These are phyloP conservation scores for Obba rivulosa DNA, from an alignment of 768 basidiomycete genomes.

Conservation along the genomic window DNA sequence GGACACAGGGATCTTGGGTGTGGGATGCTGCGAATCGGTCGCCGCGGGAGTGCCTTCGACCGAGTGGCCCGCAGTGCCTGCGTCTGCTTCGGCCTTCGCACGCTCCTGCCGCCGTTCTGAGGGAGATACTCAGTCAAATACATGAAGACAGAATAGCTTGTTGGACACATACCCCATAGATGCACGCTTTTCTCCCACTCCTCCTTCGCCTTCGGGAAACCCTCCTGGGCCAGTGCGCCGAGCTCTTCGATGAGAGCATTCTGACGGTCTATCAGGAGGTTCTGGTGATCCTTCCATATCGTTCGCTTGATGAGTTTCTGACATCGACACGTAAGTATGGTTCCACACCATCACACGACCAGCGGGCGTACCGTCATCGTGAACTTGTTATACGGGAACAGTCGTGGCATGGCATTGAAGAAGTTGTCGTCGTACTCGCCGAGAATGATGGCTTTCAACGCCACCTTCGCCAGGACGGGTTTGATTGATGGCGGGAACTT, in stretches of 20 bases:
- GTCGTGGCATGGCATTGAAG: constrained; percentile 78
- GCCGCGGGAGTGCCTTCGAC: constrained; percentile 29
- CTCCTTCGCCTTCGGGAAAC: constrained; percentile 64
- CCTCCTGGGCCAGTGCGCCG: constrained; percentile 51
- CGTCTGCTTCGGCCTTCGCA: constrained; percentile 29
- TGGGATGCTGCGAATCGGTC: constrained; percentile 13
- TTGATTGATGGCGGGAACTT: constrained; percentile 86
- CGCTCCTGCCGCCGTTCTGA: constrained; percentile 43
- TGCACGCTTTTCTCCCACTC: constrained; percentile 70
- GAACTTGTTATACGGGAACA: constrained; percentile 95
- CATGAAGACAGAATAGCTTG: neutral
- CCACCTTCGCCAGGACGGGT: constrained; percentile 63
- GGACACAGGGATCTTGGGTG: constrained; percentile 8
- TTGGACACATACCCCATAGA: constrained; percentile 53
- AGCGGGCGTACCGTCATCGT: constrained; percentile 73
- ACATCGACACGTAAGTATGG: neutral
- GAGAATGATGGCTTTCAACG: constrained; percentile 72
- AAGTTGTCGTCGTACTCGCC: constrained; percentile 91
- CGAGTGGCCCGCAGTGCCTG: constrained; percentile 26
- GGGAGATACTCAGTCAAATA: neutral
- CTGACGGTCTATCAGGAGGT: constrained; percentile 61
- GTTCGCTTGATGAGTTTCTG: constrained; percentile 93
- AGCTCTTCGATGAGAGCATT: constrained; percentile 65
- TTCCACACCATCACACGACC: neutral
- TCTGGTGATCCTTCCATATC: constrained; percentile 71